Evolutionary conservation across 495 filamentous ascomycete genomes (phyloP).

Genomic region (Clohesyomyces aquaticus): DNA sequence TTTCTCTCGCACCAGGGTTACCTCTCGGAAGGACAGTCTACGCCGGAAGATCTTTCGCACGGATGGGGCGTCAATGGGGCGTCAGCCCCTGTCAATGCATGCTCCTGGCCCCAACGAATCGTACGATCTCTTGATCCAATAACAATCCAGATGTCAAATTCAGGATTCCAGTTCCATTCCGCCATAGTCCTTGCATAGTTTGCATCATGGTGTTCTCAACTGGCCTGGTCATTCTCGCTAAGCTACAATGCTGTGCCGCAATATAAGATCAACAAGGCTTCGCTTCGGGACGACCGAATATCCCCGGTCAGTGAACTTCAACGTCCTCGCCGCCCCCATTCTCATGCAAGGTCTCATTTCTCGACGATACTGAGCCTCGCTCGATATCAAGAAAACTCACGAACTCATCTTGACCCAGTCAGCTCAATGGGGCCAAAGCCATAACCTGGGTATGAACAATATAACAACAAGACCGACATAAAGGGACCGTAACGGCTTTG

Average conservation of each 20-base stretch:
- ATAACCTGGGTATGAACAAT: constrained; percentile 1
- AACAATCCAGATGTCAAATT: not conserved
- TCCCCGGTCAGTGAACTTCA: not conserved
- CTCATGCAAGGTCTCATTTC: not conserved
- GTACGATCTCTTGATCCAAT: constrained; percentile 1
- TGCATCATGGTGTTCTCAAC: not conserved
- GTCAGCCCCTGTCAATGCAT: not conserved
- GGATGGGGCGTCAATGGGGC: not conserved
- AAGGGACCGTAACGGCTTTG: not conserved
- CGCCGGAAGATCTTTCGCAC: not conserved
- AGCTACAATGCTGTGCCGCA: not conserved
- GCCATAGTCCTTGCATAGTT: not conserved
- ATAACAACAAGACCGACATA: not conserved
- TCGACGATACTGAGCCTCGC: not conserved
- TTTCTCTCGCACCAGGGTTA: not conserved
- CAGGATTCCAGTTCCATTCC: constrained; percentile 1
- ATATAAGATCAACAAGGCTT: not conserved
- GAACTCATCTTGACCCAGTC: constrained; percentile 1
- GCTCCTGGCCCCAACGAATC: not conserved
- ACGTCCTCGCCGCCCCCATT: not conserved
- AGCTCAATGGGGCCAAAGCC: not conserved
- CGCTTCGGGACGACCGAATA: not conserved
- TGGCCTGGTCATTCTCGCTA: not conserved
- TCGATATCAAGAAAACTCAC: constrained; percentile 1
- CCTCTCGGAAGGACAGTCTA: not conserved